Evolutionary conservation across 768 basidiomycete genomes (phyloP), one percentile per base, ranked within the genome.

Genomic region (Cystofilobasidium macerans): DNA sequence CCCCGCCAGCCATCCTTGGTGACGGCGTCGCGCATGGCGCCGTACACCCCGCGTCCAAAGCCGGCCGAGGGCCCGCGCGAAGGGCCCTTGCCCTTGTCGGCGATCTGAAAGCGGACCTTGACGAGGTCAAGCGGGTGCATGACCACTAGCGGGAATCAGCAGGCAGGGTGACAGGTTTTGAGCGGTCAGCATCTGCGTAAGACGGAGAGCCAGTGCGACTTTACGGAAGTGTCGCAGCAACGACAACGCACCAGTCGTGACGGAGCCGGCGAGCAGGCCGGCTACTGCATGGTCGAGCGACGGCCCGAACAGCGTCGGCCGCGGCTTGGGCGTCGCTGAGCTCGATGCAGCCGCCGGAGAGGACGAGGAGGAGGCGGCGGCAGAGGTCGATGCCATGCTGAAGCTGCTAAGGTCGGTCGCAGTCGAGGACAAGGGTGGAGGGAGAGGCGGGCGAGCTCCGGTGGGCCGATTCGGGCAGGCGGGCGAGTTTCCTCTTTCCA

Each of bases 51-150:
- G 45, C 79, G 76, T 0, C 76, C 76, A 24, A 77, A 70, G 7
- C 65, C 38, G 30, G 51, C 54, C 54, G 26, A 61, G 42, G n/a
- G 47, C 58, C 18, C 30, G 28, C 51, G 51, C 70, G 62, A 70
- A 67, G 48, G 35, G 59, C 62, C 61, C 61, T 69, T 61, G 24
- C 57, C 54, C 62, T 54, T 64, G 0, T 87, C 93, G 26, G 86
- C 83, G 8, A 95, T 88, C 77, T 98, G 95, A 61, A 91, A 84
- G 73, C 90, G 87, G 74, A 95, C 82, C 78, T 98, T 98, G 76
- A 99, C 81, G 14, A 98, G 82, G 77, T 99, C 95, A 38, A 99
- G 81, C 9, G 95, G 95, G 75, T 98, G 92, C 89, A 98, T 93
- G 77, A 89, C 89, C 35, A 97, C 80, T 54, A 30, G 48, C 8